phyloP scores from a whole-genome alignment of 768 basidiomycete species.

The Basidioascus undulatus region DNA sequence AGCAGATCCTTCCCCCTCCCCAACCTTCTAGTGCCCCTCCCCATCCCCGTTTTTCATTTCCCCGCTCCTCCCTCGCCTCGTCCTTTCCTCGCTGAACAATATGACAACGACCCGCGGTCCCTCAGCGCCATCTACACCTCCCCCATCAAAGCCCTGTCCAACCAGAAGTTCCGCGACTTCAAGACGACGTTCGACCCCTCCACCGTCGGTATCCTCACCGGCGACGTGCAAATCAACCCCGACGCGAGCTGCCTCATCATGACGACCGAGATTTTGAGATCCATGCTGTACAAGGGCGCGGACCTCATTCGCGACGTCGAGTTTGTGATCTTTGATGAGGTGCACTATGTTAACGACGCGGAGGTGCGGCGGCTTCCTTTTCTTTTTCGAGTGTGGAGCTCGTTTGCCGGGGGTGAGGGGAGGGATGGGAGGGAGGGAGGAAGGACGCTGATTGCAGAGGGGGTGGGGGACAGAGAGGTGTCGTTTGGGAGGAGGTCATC shows the following conservation, averaged over 20 bases:
- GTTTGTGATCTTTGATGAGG: slow-evolving; percentile 98
- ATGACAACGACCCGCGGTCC: no score
- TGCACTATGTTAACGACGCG: slow-evolving; percentile 96
- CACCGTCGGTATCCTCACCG: slow-evolving; percentile 86
- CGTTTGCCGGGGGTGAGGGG: no score
- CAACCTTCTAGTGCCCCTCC: slow-evolving; percentile 1
- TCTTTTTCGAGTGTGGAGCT: no score
- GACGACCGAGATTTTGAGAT: slow-evolving; percentile 85
- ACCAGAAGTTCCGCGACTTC: slow-evolving; percentile 97
- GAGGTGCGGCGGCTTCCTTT: no score
- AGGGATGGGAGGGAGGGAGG: no score
- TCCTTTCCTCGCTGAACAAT: background rate
- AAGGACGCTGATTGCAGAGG: no score
- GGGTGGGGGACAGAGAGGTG: slow-evolving; percentile 65
- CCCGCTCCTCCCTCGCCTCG: background rate
- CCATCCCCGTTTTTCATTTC: slow-evolving; percentile 8
- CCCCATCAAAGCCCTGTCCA: slow-evolving; percentile 93
- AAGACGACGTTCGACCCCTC: slow-evolving; percentile 80
- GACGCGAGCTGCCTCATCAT: slow-evolving; percentile 93
- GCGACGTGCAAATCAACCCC: slow-evolving; percentile 97
- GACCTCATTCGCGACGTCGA: slow-evolving; percentile 97
- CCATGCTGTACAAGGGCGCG: slow-evolving; percentile 97
- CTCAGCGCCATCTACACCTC: slow-evolving; percentile 89
- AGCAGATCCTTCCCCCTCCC: background rate
- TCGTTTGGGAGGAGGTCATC: slow-evolving; percentile 99